These are phyloP conservation scores for Mycena amicta DNA, from an alignment of 768 basidiomycete genomes.

Conservation along the genomic window DNA sequence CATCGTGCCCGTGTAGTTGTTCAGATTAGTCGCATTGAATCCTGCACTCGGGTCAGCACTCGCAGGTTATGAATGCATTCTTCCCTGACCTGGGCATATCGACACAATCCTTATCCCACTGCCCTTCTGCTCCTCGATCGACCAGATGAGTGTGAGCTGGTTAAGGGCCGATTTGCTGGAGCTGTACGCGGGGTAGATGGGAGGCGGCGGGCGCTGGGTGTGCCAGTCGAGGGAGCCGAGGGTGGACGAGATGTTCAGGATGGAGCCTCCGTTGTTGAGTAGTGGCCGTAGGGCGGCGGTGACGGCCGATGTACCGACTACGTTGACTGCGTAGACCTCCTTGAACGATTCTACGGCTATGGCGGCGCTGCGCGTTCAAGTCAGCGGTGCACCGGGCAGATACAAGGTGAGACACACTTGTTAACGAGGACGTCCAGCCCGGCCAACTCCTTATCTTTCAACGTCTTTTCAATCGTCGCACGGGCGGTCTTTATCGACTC, in stretches of 20 bases:
- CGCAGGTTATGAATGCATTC: neutral
- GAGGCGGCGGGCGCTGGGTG: neutral
- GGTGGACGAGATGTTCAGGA: slow-evolving; percentile 12
- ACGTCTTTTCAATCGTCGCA: neutral
- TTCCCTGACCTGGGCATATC: slow-evolving; percentile 13
- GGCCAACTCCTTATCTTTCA: neutral
- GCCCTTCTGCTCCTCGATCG: slow-evolving; percentile 5
- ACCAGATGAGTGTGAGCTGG: slow-evolving; percentile 7
- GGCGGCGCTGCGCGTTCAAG: neutral
- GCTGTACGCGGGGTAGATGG: neutral
- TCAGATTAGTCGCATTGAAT: slow-evolving; percentile 2
- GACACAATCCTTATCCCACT: slow-evolving; percentile 11
- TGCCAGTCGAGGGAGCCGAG: slow-evolving; percentile 1
- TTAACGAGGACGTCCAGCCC: slow-evolving; percentile 6
- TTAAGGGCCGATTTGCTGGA: slow-evolving; percentile 15
- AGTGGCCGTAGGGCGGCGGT: slow-evolving; percentile 11
- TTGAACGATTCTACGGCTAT: neutral
- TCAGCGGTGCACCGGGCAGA: neutral
- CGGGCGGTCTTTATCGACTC: slow-evolving; percentile 7
- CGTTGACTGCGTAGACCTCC: slow-evolving; percentile 8
- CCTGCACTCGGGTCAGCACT: neutral
- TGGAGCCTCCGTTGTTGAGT: slow-evolving; percentile 8
- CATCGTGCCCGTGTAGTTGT: slow-evolving; percentile 4
- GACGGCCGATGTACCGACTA: slow-evolving; percentile 6
- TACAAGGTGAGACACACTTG: slow-evolving; percentile 3